Evolutionary conservation across 2,329 filamentous ascomycete genomes (phyloP), one percentile per base, ranked within the genome.

Genomic region (Aspergillus unguis): DNA sequence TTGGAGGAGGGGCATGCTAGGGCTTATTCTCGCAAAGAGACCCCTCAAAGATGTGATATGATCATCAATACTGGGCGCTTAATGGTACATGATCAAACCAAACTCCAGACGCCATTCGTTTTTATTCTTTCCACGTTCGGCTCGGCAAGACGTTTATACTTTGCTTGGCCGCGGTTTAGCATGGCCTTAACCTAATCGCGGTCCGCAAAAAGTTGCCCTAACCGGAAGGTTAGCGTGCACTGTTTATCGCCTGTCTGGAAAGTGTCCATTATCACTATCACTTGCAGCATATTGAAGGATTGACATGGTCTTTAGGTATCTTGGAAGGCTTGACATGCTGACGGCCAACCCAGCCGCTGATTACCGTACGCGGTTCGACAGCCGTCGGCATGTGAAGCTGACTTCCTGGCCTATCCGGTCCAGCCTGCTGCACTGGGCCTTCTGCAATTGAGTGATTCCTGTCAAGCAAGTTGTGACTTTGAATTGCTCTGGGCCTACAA

Each of bases 331-430:
- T 37, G 32, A 29, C 25, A 37, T 8, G 6, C 11, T 40, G 37
- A 7, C 37, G n/a, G 2, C 7, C 10, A 17, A 25, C 44, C 40
- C 23, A 31, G 28, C 37, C 26, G 50, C 9, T 43, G 41, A 7
- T 25, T 43, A 27, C 25, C 25, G 36, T 37, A 29, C 5, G n/a
- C n/a, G 36, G 6, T 26, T 47, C 37, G 29, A 37, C 42, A 47
- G 31, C 37, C 37, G 37, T 36, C 10, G 31, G 32, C 48, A 52
- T 43, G 44, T 44, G 50, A 48, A 44, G 44, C 28, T 9, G 31
- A 28, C 3, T 48, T 27, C 11, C 44, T 45, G 35, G 26, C 47
- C 26, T 31, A 44, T 31, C 25, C n/a, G 6, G 11, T 25, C 10
- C 9, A 32, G 8, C 17, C 17, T 17, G 6, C 25, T 2, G 10